Evolutionary conservation across 176 grass and related monocot species (phyloP), one percentile per base, ranked within the genome.

Genomic region (Juncus effusus): DNA sequence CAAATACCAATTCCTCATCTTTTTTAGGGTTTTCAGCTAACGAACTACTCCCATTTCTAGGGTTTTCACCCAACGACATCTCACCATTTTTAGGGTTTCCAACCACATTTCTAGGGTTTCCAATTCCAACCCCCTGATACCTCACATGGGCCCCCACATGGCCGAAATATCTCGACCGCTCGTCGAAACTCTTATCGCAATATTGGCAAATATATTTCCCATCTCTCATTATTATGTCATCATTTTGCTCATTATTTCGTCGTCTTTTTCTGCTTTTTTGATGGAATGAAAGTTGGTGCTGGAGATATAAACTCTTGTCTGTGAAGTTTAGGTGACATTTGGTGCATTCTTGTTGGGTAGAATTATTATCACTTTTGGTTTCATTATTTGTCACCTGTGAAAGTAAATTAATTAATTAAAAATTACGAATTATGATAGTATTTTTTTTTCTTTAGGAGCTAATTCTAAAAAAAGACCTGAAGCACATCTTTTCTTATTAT

Each of bases 111-210:
- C 74, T 61, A 71, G 13, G 60, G 39, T 14, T 47, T 14, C 77
- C 81, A 71, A 90, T 74, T 81, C 66, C 76, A 70, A 87, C 9
- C 62, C 86, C 81, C 70, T 87, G 65, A 71, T 79, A 76, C 54
- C 81, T 87, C 73, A 83, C 86, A 85, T 99, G 95, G 53, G 81
- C 51, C 37, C 76, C 89, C 62, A 99, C 42, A 65, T 99, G 95
- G 10, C 83, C 76, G 42, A 78, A 81, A 54, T 90, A 99, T 39
- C 59, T 85, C 42, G 83, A 76, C 77, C 85, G 78, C 65, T 94
- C 74, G 37, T 81, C 61, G 61, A 94, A 99, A 41, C 42, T 83
- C 78, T 94, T 85, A 40, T 55, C 63, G 68, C 95, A 99, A 57
- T 90, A 56, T 54, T 83, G 89, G 19, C 95, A 99, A 78, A 85